phyloP scores from a whole-genome alignment of 495 filamentous ascomycete genomes.

The Filosporella fistucella region DNA sequence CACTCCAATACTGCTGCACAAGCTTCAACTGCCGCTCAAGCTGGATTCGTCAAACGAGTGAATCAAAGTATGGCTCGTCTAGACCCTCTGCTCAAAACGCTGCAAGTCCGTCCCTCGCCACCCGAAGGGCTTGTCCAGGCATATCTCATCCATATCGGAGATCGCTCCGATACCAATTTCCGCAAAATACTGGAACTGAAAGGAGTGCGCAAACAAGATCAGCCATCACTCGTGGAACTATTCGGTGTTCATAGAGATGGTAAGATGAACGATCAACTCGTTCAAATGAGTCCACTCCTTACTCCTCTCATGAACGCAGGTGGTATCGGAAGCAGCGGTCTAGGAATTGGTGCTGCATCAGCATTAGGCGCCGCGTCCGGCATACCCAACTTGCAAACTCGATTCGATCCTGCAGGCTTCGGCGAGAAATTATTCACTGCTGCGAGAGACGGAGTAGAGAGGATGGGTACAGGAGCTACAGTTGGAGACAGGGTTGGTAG shows the following conservation, averaged over 20 bases:
- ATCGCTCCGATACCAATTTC: constrained; percentile 90
- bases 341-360: constrained; percentile 27
- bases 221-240: constrained; percentile 77
- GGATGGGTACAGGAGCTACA: constrained; percentile 61
- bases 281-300: constrained; percentile 53
- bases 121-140: constrained; percentile 94
- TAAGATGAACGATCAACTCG: constrained; percentile 43
- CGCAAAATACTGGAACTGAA: constrained; percentile 93
- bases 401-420: constrained; percentile 73
- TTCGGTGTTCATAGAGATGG: constrained; percentile 68
- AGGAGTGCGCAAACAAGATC: constrained; percentile 78
- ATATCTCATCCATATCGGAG: constrained; percentile 91
- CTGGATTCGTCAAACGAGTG: constrained; percentile 81
- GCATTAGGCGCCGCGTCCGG: constrained; percentile 31
- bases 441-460: constrained; percentile 85
- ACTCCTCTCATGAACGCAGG: constrained; percentile 50
- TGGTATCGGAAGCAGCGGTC: constrained; percentile 25
- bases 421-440: constrained; percentile 72
- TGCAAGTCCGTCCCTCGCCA: constrained; percentile 88
- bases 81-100: constrained; percentile 89
- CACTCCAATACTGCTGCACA: constrained; percentile 40
- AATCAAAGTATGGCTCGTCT: constrained; percentile 79
- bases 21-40: constrained; percentile 39
- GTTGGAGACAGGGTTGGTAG: constrained; percentile 26
- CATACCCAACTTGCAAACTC: constrained; percentile 37